Evolutionary conservation across 345 rosid genomes (phyloP).

Genomic region (Rhodamnia argentea): DNA sequence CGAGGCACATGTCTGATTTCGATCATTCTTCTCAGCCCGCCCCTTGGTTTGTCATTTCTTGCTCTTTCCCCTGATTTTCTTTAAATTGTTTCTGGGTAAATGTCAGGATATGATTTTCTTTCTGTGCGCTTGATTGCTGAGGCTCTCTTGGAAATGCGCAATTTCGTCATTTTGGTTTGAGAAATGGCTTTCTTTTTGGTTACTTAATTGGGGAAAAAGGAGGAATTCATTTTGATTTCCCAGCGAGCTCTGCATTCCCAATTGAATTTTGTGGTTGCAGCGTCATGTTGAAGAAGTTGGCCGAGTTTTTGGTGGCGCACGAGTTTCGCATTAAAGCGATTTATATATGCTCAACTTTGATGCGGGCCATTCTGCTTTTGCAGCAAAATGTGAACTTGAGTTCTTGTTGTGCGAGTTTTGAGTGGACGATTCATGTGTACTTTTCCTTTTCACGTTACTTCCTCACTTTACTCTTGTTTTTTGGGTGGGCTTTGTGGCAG

Average conservation of each 20-base stretch:
- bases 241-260: neutral
- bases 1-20: conserved; percentile 39
- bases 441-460: neutral
- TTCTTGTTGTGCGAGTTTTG: neutral
- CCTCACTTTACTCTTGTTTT: neutral
- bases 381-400: neutral
- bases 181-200: neutral
- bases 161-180: neutral
- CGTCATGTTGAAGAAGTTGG: neutral
- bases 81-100: no score
- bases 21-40: conserved; percentile 23
- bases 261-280: neutral
- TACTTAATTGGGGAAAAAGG: neutral
- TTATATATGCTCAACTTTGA: neutral
- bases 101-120: neutral
- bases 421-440: neutral
- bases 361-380: neutral
- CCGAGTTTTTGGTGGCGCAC: neutral
- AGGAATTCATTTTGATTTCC: neutral
- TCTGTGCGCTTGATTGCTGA: neutral
- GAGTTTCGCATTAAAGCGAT: neutral
- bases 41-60: conserved; percentile 50
- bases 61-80: neutral
- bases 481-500: neutral
- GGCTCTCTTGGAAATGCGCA: neutral